Evolutionary conservation across 192 early-diverging fungal species (phyloP).

Genomic region (Backusella australiensis): DNA sequence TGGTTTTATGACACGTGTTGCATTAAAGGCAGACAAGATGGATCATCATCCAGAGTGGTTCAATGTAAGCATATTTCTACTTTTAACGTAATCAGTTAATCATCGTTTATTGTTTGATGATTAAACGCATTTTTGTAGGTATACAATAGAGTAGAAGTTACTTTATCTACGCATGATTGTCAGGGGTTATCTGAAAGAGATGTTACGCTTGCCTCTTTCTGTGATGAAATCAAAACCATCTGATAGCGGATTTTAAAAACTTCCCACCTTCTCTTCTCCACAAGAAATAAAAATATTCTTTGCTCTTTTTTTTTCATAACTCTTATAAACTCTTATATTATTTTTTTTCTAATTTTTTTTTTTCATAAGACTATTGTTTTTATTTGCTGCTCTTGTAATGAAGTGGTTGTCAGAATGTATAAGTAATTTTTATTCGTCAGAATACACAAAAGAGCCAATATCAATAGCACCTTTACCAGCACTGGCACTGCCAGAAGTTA

Average conservation of each 20-base stretch:
- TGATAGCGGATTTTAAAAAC: background rate
- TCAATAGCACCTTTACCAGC: background rate
- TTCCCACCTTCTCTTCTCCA: background rate
- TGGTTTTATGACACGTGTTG: slow-evolving; percentile 93
- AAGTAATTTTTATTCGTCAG: slow-evolving; percentile 8
- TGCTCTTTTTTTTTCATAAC: background rate
- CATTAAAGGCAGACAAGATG: slow-evolving; percentile 84
- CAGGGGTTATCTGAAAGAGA: slow-evolving; percentile 78
- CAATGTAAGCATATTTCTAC: slow-evolving; percentile 52
- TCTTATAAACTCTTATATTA: slow-evolving; percentile 1
- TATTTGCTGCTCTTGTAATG: background rate
- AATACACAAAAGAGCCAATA: background rate
- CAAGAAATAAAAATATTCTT: background rate
- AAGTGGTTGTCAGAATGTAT: slow-evolving; percentile 17
- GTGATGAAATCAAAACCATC: slow-evolving; percentile 40
- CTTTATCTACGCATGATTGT: slow-evolving; percentile 89
- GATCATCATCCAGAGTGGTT: slow-evolving; percentile 98
- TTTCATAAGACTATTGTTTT: background rate
- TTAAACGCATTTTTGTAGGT: slow-evolving; percentile 54
- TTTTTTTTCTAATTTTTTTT: background rate
- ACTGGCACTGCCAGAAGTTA: background rate
- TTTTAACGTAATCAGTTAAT: background rate
- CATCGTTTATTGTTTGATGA: background rate
- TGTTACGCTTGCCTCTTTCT: slow-evolving; percentile 71
- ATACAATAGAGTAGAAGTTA: slow-evolving; percentile 90